phyloP scores from a whole-genome alignment of 192 early-diverging fungal genomes.

The Entophlyctis luteolus region DNA sequence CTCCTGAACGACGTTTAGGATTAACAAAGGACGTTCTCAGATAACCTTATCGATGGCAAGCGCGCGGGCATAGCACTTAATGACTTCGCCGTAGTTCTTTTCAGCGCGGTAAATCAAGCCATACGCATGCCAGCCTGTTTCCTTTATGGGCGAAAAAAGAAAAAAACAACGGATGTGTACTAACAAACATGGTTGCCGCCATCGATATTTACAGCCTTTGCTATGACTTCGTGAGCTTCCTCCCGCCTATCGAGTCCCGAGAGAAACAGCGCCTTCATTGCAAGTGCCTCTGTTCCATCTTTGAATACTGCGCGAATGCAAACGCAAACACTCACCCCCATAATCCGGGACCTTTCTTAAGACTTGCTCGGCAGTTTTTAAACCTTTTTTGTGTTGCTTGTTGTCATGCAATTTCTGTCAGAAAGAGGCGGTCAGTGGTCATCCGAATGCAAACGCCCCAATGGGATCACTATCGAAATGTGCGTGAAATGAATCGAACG shows the following conservation, averaged over 20 bases:
- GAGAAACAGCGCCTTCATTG: slow-evolving; percentile 92
- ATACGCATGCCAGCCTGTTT: slow-evolving; percentile 88
- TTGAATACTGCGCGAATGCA: too few species aligned
- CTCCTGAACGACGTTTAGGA: slow-evolving; percentile 47
- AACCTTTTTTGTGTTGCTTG: slow-evolving; percentile 92
- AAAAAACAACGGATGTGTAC: slow-evolving; percentile 22
- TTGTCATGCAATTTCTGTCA: slow-evolving; percentile 87
- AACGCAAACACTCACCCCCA: too few species aligned
- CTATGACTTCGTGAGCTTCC: slow-evolving; percentile 82
- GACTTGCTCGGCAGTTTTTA: slow-evolving; percentile 87
- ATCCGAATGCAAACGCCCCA: neutral
- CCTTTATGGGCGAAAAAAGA: neutral
- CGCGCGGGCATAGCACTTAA: slow-evolving; percentile 86
- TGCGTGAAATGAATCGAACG: neutral
- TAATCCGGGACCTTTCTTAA: slow-evolving; percentile 90
- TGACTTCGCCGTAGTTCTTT: slow-evolving; percentile 88
- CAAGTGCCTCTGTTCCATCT: slow-evolving; percentile 83
- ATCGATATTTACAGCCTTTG: slow-evolving; percentile 77
- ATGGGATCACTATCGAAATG: neutral
- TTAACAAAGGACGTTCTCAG: neutral
- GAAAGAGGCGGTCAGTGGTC: neutral
- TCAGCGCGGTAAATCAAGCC: slow-evolving; percentile 88
- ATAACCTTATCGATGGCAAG: slow-evolving; percentile 73
- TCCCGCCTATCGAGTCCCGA: slow-evolving; percentile 86
- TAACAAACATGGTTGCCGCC: slow-evolving; percentile 83